Base-by-base conservation (phyloP, 176 grass and related monocot species). In the Aegilops longissima region DNA sequence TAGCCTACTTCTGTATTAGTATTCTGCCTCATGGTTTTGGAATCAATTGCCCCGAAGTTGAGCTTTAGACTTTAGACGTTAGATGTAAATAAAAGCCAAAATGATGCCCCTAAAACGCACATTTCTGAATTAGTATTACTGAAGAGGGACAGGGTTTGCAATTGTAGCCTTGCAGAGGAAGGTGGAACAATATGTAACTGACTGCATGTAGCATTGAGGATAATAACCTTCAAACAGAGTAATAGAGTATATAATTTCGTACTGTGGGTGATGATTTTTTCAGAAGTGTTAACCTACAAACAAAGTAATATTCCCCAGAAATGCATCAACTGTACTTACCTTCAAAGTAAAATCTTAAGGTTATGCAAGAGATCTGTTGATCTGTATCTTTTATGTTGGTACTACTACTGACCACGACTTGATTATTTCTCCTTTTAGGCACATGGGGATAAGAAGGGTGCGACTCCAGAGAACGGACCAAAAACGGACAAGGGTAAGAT, bases 401-500 rank as follows among this genome's bases (percentile, higher is more conserved):
- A 83, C 49, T 52, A 52, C 13, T 52, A 52, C 7, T 79, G 16
- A 29, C 29, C 16, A 47, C 38, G 52, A 31, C 67, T 73, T 84
- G 58, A 27, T 81, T 45, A 24, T 62, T 30, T 66, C 49, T 66
- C 59, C 61, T 40, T 73, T 31, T 36, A 97, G 95, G 30, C 61
- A 7, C 79, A 73, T 75, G 73, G 59, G 65, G 73, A 86, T 74
- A 88, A 73, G 38, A 96, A 88, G 14, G 49, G 49, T 52, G 34
- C n/a, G 34, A 25, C 18, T 20, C 61, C 87, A 47, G 66, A 91
- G 73, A 61, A 70, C 8, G 65, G 65, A 9, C 59, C 31, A 56
- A 88, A 86, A 71, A 83, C 88, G 36, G 88, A 95, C 65, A 91
- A 90, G 61, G 83, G 88, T 30, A 94, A 51, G 13, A 24, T 30